Evolutionary conservation across 805 yeast genomes (phyloP), one percentile per base, ranked within the genome.

Genomic region (Saccharomyces kudriavzevii): DNA sequence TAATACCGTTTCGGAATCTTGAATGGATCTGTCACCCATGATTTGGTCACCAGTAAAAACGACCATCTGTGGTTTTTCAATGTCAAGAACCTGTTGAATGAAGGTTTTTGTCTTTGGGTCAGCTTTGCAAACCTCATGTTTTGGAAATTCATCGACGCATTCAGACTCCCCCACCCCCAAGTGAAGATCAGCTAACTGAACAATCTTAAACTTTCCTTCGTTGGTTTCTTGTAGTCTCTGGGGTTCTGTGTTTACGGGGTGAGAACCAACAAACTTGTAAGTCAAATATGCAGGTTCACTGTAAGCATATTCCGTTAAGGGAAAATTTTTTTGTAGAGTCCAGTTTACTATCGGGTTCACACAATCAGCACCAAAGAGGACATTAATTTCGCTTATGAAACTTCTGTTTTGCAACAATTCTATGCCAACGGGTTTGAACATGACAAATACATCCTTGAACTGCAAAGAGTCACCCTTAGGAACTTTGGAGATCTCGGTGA

Each of bases 101-200:
- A 91, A 89, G 5, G 67, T 61, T 29, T 78, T 54, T 0, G 98
- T 89, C 48, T 84, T 76, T 1, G 78, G 78, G 66, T 90, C 99
- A 0, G 98, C 98, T 55, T 77, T 70, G 65, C 98, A 94, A 11
- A 70, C 72, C 5, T 71, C 72, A 2, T 69, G 70, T 20, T 74
- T 74, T 1, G 94, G 92, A 45, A 65, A 80, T 11, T 87, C 84
- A 64, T 91, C 95, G 51, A 85, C 74, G 63, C 98, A 94, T 49
- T 69, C 68, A 13, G 97, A 97, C 52, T 73, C 77, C 5, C 90
- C 91, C 0, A 96, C 86, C n/a, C 94, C 79, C 66, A 87, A 84
- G 70, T 94, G 99, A 53, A 92, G 73, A 67, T 94, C 98, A 0
- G 97, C 96, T 4, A 92, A 81, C 69, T 94, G 99, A 10, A 89